Evolutionary conservation across 75 land plant species (phyloP).

Genomic region (Pseudotsuga menziesii): DNA sequence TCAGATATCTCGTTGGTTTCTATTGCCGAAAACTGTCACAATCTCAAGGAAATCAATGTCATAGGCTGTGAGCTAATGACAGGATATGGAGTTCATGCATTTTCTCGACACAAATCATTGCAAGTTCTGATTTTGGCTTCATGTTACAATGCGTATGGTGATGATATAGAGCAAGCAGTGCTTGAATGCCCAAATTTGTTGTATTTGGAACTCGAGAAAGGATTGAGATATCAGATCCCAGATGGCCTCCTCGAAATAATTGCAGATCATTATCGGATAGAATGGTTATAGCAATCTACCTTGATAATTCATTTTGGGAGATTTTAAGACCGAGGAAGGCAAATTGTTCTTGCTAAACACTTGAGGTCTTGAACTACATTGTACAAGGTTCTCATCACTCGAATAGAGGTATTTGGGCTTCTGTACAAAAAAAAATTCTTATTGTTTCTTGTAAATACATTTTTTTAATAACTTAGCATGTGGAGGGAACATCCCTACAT

Average conservation of each 20-base stretch:
- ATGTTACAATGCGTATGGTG: constrained; percentile 7
- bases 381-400: too few relatives aligned
- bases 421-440: too few relatives aligned
- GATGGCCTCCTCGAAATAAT: constrained; percentile 11
- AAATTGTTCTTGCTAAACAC: too few relatives aligned
- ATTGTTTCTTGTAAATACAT: too few relatives aligned
- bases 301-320: too few relatives aligned
- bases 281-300: constrained; percentile 14
- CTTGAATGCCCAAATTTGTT: constrained; percentile 7
- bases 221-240: constrained; percentile 15
- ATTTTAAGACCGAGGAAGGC: too few relatives aligned
- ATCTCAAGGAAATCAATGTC: constrained; percentile 12
- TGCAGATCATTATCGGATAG: constrained; percentile 12
- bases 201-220: constrained; percentile 16
- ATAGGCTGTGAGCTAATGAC: constrained; percentile 14
- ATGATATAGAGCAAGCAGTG: constrained; percentile 9
- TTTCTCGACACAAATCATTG: constrained; percentile 11
- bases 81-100: constrained; percentile 7
- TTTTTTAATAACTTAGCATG: too few relatives aligned
- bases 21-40: constrained; percentile 4
- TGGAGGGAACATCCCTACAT: too few relatives aligned
- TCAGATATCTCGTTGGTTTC: constrained; percentile 9
- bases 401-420: too few relatives aligned
- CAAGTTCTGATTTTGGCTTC: constrained; percentile 9
- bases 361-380: too few relatives aligned